A percentile compares a stretch with the other conserved stretches of the same genome.
These are phyloP conservation scores for Cryphonectria carpinicola DNA, from an alignment of 2,329 filamentous ascomycete genomes.

Conservation along the genomic window DNA sequence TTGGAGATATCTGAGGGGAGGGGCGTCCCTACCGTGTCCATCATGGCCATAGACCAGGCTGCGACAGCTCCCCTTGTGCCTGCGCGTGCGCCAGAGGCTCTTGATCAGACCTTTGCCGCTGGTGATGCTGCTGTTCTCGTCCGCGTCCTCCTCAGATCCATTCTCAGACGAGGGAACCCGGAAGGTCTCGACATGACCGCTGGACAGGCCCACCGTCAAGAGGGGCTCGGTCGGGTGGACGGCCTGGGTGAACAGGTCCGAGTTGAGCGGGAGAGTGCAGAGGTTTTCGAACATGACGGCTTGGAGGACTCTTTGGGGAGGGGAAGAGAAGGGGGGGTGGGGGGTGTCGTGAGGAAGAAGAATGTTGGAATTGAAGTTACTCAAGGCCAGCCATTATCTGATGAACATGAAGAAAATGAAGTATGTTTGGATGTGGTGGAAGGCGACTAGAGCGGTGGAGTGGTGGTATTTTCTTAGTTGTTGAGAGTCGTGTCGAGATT, in stretches of 20 bases:
- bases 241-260: slow-evolving; percentile 87
- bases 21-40: slow-evolving; percentile 60
- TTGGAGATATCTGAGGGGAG: neutral
- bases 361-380: slow-evolving; percentile 18
- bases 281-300: slow-evolving; percentile 82
- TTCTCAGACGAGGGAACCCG: slow-evolving; percentile 64
- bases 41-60: slow-evolving; percentile 79
- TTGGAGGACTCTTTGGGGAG: too few relatives aligned
- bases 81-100: slow-evolving; percentile 80
- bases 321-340: neutral
- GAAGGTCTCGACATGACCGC: slow-evolving; percentile 84
- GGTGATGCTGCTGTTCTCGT: slow-evolving; percentile 54
- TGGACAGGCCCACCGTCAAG: slow-evolving; percentile 82
- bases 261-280: slow-evolving; percentile 82
- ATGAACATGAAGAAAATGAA: too few relatives aligned
- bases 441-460: neutral
- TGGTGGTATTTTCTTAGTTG: neutral
- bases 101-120: slow-evolving; percentile 77
- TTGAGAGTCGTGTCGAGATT: neutral
- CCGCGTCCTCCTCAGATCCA: slow-evolving; percentile 54
- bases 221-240: slow-evolving; percentile 84
- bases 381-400: slow-evolving; percentile 20
- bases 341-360: neutral
- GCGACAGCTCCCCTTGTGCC: slow-evolving; percentile 94
- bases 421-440: too few relatives aligned